Evolutionary conservation across 2,329 filamentous ascomycete genomes (phyloP).

Genomic region (Colletotrichum liriopes): DNA sequence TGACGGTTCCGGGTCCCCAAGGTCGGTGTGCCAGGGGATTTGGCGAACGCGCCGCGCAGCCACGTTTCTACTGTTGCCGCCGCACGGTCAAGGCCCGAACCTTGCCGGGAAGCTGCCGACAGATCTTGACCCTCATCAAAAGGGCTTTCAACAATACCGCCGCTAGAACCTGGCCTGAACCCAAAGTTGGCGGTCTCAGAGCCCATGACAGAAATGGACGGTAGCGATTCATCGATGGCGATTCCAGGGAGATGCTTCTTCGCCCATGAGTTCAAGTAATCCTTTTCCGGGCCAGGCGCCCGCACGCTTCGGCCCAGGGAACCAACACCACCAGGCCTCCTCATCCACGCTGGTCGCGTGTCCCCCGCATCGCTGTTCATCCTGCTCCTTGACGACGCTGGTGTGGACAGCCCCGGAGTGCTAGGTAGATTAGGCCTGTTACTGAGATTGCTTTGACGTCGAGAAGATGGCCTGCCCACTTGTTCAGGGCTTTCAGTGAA

Average conservation of each 20-base stretch:
- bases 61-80: slow-evolving; percentile 92
- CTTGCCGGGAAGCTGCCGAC: slow-evolving; percentile 60
- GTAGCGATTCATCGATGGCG: slow-evolving; percentile 75
- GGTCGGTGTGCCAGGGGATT: slow-evolving; percentile 69
- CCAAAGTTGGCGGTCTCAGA: slow-evolving; percentile 73
- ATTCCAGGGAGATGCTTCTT: slow-evolving; percentile 87
- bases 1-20: slow-evolving; percentile 55
- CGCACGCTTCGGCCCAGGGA: slow-evolving; percentile 81
- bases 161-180: slow-evolving; percentile 58
- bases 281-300: slow-evolving; percentile 85
- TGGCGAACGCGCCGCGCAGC: slow-evolving; percentile 85
- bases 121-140: slow-evolving; percentile 64
- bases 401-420: slow-evolving; percentile 50
- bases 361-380: slow-evolving; percentile 58
- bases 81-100: slow-evolving; percentile 81
- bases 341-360: slow-evolving; percentile 74
- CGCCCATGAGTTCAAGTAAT: slow-evolving; percentile 88
- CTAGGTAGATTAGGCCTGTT: slow-evolving; percentile 50
- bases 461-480: slow-evolving; percentile 50
- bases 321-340: slow-evolving; percentile 90
- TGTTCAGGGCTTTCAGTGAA: slow-evolving; percentile 39
- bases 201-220: slow-evolving; percentile 77
- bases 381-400: slow-evolving; percentile 55
- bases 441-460: slow-evolving; percentile 61
- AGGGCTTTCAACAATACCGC: slow-evolving; percentile 67